Conservation (phyloP, 2,329 filamentous ascomycete genomes). For the Aspergillus sp. region DNA sequence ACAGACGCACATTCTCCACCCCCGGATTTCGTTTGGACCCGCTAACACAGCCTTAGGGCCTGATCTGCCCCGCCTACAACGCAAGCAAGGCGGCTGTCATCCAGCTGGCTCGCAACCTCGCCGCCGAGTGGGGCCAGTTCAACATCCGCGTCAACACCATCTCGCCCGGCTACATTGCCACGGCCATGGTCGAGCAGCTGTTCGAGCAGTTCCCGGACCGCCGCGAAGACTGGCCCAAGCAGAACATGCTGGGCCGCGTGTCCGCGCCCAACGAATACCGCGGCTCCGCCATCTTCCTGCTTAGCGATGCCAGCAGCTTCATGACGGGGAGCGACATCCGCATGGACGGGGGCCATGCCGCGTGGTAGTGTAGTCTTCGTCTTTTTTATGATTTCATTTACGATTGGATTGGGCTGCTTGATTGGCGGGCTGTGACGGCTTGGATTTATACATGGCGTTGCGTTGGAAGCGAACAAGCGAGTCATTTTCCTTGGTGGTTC, state of each 20-base stretch:
- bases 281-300: conserved; percentile 41
- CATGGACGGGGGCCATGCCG: conserved; percentile 46
- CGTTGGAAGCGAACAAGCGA: too few relatives aligned
- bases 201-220: conserved; percentile 60
- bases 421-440: too few relatives aligned
- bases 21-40: neutral
- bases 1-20: too few relatives aligned
- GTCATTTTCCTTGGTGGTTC: too few relatives aligned
- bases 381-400: too few relatives aligned
- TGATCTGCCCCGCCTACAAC: conserved; percentile 42
- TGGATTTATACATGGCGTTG: too few relatives aligned
- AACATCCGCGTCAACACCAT: conserved; percentile 2
- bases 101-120: conserved; percentile 39
- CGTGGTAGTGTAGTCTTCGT: conserved; percentile 38
- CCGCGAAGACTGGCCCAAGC: conserved; percentile 69
- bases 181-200: conserved; percentile 37
- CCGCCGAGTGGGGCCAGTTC: conserved; percentile 38
- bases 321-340: conserved; percentile 47
- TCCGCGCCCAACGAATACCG: conserved; percentile 61
- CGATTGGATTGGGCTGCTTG: too few relatives aligned
- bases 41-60: conserved; percentile 21
- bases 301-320: conserved; percentile 44
- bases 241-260: conserved; percentile 73
- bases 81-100: conserved; percentile 41
- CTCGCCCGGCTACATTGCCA: conserved; percentile 35